A percentile compares a stretch with the other conserved stretches of the same genome.
These are phyloP conservation scores for Pythium biforme DNA, from an alignment of 352 stramenopile species.

Conservation along the genomic window DNA sequence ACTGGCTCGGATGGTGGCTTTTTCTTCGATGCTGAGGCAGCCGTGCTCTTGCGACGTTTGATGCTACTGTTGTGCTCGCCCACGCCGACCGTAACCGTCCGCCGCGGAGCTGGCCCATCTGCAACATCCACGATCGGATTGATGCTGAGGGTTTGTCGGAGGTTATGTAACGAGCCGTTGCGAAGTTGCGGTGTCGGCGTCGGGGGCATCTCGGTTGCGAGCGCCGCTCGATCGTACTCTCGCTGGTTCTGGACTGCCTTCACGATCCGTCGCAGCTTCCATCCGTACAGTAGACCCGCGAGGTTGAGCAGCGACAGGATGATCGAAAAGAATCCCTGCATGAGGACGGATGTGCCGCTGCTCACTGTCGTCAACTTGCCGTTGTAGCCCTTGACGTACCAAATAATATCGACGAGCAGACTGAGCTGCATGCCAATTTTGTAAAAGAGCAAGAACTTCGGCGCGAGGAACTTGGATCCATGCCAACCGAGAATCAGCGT, in stretches of 20 bases:
- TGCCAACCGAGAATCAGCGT: conserved; percentile 88
- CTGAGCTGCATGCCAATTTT: conserved; percentile 90
- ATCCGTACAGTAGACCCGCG: conserved; percentile 77
- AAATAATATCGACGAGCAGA: conserved; percentile 81
- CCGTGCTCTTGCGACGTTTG: conserved; percentile 30
- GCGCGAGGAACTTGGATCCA: conserved; percentile 84
- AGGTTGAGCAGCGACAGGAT: conserved; percentile 78
- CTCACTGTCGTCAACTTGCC: conserved; percentile 80
- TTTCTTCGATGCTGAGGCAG: conserved; percentile 26
- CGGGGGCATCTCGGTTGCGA: conserved; percentile 74
- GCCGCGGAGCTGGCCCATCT: conserved; percentile 32
- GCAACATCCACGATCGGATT: conserved; percentile 48
- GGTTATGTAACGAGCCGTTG: conserved; percentile 30
- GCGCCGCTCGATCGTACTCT: conserved; percentile 72
- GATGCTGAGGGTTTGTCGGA: conserved; percentile 56
- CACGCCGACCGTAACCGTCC: conserved; percentile 45
- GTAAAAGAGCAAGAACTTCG: conserved; percentile 85
- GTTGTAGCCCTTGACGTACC: conserved; percentile 87
- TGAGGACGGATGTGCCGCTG: conserved; percentile 73
- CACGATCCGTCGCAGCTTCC: conserved; percentile 86
- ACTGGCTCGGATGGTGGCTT: conserved; percentile 9
- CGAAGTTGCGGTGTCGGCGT: conserved; percentile 27
- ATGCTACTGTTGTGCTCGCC: conserved; percentile 20
- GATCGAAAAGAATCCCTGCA: conserved; percentile 87
- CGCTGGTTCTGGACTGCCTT: conserved; percentile 82